phyloP scores from a whole-genome alignment of 441 rosid genomes.

The Aquilaria agallochum region DNA sequence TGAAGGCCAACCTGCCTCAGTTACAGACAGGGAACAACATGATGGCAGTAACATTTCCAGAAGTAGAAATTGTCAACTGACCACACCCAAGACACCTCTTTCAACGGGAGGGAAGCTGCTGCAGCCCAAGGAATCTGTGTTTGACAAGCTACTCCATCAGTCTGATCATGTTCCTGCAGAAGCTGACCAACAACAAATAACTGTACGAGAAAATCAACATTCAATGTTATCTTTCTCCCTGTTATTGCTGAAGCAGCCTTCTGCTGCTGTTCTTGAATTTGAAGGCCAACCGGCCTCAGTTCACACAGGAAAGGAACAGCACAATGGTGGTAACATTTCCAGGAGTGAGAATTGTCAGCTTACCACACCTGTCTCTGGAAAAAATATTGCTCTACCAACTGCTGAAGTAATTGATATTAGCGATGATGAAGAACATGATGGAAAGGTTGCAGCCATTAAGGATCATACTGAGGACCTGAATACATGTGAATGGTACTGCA shows the following conservation, averaged over 20 bases:
- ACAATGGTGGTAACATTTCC: too few relatives aligned
- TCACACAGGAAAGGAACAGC: constrained; percentile 13
- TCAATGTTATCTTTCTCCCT: not conserved
- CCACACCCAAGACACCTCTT: constrained; percentile 7
- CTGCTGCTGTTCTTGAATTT: not conserved
- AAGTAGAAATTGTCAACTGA: not conserved
- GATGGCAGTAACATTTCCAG: not conserved
- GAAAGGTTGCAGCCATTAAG: not conserved
- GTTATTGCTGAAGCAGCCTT: not conserved
- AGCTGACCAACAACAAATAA: constrained; percentile 7
- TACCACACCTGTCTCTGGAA: not conserved
- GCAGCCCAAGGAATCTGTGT: not conserved
- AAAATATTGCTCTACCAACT: constrained; percentile 4
- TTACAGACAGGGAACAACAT: constrained; percentile 3
- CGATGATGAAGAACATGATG: constrained; percentile 21
- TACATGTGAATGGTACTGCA: constrained; percentile 13
- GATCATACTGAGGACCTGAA: constrained; percentile 5
- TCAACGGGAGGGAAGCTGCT: constrained; percentile 17
- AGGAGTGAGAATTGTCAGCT: too few relatives aligned
- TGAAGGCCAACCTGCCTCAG: too few relatives aligned
- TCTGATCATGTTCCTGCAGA: not conserved
- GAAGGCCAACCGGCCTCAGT: constrained; percentile 3
- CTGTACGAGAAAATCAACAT: too few relatives aligned
- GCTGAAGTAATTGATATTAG: constrained; percentile 19
- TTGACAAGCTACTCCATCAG: not conserved